A percentile compares a stretch with the other conserved stretches of the same genome.
Evolutionary conservation across 805 yeast genomes (phyloP).

Genomic region (Dipodascus albidus): DNA sequence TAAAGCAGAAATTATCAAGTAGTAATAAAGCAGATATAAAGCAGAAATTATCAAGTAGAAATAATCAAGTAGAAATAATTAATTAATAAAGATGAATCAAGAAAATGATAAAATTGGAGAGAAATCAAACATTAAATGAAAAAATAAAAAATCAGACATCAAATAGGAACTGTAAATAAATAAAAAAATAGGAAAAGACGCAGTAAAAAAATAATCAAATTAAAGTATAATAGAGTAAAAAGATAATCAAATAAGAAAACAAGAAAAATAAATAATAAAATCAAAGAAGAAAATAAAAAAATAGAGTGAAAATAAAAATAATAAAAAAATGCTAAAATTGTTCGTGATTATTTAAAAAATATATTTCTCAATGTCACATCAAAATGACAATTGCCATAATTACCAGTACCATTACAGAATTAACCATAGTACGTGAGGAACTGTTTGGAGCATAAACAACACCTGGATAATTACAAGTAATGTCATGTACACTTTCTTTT

Average conservation of each 20-base stretch:
- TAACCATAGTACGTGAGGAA: not conserved
- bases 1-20: no score
- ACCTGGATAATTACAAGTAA: conserved; percentile 28
- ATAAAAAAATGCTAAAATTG: not conserved
- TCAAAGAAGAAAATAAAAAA: not conserved
- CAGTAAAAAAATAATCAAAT: no score
- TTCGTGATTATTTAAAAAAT: not conserved
- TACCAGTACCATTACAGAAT: not conserved
- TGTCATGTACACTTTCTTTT: conserved; percentile 21
- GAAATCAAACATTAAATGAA: no score
- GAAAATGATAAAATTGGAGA: no score
- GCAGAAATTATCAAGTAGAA: no score
- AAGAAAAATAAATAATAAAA: no score
- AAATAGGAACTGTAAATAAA: no score
- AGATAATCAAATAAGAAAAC: no score
- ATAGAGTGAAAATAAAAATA: not conserved
- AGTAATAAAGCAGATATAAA: no score
- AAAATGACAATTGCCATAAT: not conserved
- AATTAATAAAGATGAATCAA: no score
- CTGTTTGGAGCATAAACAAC: conserved; percentile 19
- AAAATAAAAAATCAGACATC: no score
- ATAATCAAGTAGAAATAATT: no score
- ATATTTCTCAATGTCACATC: not conserved
- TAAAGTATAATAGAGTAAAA: not conserved
- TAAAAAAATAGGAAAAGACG: not conserved